Evolutionary conservation across 805 yeast genomes (phyloP).

Genomic region (Ogataea parapolymorpha): DNA sequence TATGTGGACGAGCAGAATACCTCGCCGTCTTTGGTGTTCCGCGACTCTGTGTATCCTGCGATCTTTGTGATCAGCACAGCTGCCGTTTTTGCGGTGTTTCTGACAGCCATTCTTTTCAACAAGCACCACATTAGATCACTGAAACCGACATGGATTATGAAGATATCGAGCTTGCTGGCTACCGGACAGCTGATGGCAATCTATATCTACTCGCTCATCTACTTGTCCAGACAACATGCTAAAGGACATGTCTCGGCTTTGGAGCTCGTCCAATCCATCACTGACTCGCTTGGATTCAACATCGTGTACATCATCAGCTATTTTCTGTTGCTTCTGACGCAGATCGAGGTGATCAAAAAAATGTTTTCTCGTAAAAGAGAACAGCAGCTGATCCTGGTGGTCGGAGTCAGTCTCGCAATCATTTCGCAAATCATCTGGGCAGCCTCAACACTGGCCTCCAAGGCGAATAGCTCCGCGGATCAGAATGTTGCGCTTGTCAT

Average conservation of each 20-base stretch:
- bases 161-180: slow-evolving; percentile 48
- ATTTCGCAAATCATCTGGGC: slow-evolving; percentile 70
- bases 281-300: slow-evolving; percentile 43
- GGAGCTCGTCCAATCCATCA: slow-evolving; percentile 42
- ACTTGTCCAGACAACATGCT: slow-evolving; percentile 46
- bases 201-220: slow-evolving; percentile 44
- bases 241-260: slow-evolving; percentile 43
- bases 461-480: slow-evolving; percentile 23
- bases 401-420: slow-evolving; percentile 53
- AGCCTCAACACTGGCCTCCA: slow-evolving; percentile 46
- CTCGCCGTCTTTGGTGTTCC: slow-evolving; percentile 36
- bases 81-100: slow-evolving; percentile 59
- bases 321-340: slow-evolving; percentile 57
- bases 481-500: slow-evolving; percentile 50
- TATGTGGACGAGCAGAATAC: slow-evolving; percentile 34
- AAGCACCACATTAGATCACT: slow-evolving; percentile 49
- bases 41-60: slow-evolving; percentile 58
- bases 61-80: slow-evolving; percentile 61
- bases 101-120: slow-evolving; percentile 62
- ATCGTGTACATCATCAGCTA: slow-evolving; percentile 57
- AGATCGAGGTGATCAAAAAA: slow-evolving; percentile 68
- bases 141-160: slow-evolving; percentile 52
- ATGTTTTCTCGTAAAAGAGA: slow-evolving; percentile 66
- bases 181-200: slow-evolving; percentile 53
- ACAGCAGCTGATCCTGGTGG: slow-evolving; percentile 55